Evolutionary conservation across 148 eudicot species (phyloP), one percentile per base, ranked within the genome.

Genomic region (Linanthus parryae): DNA sequence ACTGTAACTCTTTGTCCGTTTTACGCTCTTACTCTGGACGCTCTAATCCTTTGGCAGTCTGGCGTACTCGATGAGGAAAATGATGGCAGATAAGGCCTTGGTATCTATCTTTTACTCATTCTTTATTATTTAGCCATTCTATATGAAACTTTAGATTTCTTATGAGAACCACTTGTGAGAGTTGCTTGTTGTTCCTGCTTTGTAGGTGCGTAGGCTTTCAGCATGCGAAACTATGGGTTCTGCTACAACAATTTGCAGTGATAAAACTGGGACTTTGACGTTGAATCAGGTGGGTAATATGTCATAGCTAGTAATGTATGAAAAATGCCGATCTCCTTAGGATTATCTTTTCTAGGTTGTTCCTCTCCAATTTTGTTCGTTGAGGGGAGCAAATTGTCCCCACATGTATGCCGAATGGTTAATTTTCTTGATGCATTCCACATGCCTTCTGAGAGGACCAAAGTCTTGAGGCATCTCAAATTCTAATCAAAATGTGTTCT

Each of bases 161-260:
- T 41, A 15, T 29, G 27, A 19, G 41, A 11, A 54, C 17, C 17
- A 11, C 18, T 2, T 20, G 11, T 33, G 8, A 48, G 26, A 38
- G 50, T 40, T 5, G 29, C 51, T 28, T 8, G 16, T 41, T 10
- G 23, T 3, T 25, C 31, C 25, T 26, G 56, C 3, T 40, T 8
- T 58, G 60, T 83, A 89, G 97, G 97, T 90, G 39, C 85, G 97
- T 15, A 78, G 97, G 65, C 88, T 90, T 63, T 90, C 97, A 59
- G 95, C 97, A 54, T 90, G 97, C 68, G 97, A 90, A 72, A 90
- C 97, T 28, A 90, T 90, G 97, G 97, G 97, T 40, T 90, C 97
- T 66, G 91, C 97, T 27, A 90, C 97, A 39, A 90, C 97, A 46
- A 90, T 90, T 52, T 90, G 97, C 68, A 90, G 97, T 44, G 97